Conservation (phyloP, 192 early-diverging fungal genomes). For the Podila horticola region DNA sequence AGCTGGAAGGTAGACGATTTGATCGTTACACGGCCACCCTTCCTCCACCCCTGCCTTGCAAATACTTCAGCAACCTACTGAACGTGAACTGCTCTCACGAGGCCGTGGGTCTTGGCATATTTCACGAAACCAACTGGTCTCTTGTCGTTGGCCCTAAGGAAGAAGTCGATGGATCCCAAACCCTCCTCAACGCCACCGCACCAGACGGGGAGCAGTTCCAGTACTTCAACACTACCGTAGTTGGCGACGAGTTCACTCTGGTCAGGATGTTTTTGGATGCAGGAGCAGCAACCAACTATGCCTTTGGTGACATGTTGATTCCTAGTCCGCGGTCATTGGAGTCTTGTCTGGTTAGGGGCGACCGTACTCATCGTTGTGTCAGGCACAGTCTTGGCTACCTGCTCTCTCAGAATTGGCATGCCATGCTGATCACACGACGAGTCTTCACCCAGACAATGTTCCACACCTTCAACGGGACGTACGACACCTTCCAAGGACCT, state of each 20-base stretch:
- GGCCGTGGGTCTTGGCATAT: too few relatives aligned
- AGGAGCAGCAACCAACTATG: neutral
- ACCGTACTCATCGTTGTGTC: neutral
- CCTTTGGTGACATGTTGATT: neutral
- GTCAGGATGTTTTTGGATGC: neutral
- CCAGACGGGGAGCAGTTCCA: neutral
- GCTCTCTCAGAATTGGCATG: neutral
- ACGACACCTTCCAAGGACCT: too few relatives aligned
- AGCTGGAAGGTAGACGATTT: neutral
- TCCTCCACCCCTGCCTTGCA: neutral
- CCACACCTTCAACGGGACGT: too few relatives aligned
- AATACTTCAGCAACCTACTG: neutral
- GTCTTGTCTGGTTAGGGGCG: neutral
- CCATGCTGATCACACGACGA: too few relatives aligned
- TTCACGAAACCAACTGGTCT: too few relatives aligned
- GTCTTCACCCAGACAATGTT: too few relatives aligned
- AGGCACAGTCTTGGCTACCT: neutral
- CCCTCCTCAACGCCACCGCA: neutral
- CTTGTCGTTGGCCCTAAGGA: too few relatives aligned
- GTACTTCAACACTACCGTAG: neutral
- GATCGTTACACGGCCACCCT: neutral
- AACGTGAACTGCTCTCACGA: too few relatives aligned
- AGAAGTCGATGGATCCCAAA: too few relatives aligned
- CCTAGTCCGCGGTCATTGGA: slow-evolving; percentile 1
- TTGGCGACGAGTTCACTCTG: neutral